Evolutionary conservation across 129 eudicot species (phyloP), one percentile per base, ranked within the genome.

Genomic region (Apium graveolens): DNA sequence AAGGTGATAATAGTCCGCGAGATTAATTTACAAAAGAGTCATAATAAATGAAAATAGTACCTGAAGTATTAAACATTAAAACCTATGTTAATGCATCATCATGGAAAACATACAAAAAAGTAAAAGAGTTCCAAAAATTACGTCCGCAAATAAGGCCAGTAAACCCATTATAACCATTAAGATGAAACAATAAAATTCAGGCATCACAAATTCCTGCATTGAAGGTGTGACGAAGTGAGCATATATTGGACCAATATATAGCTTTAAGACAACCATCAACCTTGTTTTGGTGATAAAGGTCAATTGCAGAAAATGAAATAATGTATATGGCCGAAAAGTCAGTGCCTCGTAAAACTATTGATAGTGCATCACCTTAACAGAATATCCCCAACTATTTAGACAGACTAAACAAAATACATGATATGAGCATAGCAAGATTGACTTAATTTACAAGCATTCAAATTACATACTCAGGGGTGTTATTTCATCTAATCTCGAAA

Each of bases 71-170:
- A 34, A 45, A n/a, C n/a, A n/a, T n/a, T n/a, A n/a, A n/a, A n/a
- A 27, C 11, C 14, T 27, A 63, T 49, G 37, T 62, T 31, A 72
- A 18, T 76, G 62, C 75, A 76, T 51, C 63, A 44, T 79, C 37
- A 32, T 51, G 38, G 7, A 53, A 55, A 74, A 62, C 43, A 46
- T 74, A 72, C 69, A 31, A 71, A 72, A 34, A 74, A 17, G 27
- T 71, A 42, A 60, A 42, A 21, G 48, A 62, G 34, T 70, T 73
- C 41, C 79, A 34, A 60, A 60, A 55, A 77, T 76, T 53, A 90
- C 96, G 92, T 90, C 89, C 11, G 96, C 92, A 42, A 90, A 81
- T 76, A 88, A 86, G 79, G 96, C 92, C 81, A 86, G 70, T 29
- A 86, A 45, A 62, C 96, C 85, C 74, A 88, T 85, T 68, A 88